Base-by-base conservation (phyloP, 768 basidiomycete genomes). In the Boletus subcaerulescens region DNA sequence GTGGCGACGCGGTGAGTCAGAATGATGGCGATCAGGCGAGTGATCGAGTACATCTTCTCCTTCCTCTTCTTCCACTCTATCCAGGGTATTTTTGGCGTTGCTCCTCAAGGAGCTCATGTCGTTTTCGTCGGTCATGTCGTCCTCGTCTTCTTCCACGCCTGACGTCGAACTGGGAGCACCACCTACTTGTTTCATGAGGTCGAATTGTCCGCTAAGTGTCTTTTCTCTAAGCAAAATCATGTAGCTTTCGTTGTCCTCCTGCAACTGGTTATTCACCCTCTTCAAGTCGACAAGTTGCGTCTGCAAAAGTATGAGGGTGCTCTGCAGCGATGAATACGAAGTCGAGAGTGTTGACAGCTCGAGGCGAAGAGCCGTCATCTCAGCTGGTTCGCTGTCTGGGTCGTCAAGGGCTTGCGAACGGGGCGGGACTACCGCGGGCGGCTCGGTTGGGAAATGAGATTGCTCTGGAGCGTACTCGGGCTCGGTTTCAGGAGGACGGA, bases 211-310 rank as follows among this genome's bases (percentile, higher is more conserved):
- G 60, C 80, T 93, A 42, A 98, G 71, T 0, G 97, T 98, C 75
- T 83, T 87, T 74, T 98, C 95, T 57, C 91, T 79, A 24, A 98
- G 74, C 38, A 99, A 80, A 58, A 95, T 91, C 81, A 96, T 93
- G 75, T 93, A 99, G 47, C 91, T 91, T 72, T 97, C 94, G 70
- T 98, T 99, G 63, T 98, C 95, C 71, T 98, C 94, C 71, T 94
- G 92, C 39, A 93, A 71, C 59, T 88, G 84, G 59, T 86, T 81
- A 68, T 97, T 97, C 57, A 94, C 87, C 51, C 89, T 77, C 72
- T 93, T 91, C 50, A 98, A 73, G 65, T 98, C 95, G 33, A 86
- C 77, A 12, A 97, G 78, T 65, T 98, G 93, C 4, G 83, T 81
- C 69, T 91, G 89, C 40, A 95, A 76, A 35, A 93, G 83, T n/a